Conservation (phyloP, 164 flowering plant species). For the Akebia trifoliata region DNA sequence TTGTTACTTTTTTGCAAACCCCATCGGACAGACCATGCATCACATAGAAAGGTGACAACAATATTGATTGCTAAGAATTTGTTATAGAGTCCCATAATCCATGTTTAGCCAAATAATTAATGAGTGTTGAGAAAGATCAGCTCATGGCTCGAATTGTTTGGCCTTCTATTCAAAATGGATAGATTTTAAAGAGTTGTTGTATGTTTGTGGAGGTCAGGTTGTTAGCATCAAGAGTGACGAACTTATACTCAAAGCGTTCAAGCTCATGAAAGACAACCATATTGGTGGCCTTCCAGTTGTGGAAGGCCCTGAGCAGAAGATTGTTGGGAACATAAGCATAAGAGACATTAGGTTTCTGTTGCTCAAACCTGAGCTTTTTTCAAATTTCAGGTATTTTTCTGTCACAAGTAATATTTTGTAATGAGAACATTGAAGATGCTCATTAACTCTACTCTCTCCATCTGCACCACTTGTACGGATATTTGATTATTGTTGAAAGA, state of each 20-base stretch:
- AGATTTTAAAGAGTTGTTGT: neutral
- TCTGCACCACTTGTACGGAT: neutral
- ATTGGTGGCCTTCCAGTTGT: conserved; percentile 91
- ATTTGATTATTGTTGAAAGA: neutral
- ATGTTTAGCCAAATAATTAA: too few species aligned
- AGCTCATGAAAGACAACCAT: conserved; percentile 70
- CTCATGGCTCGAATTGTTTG: neutral
- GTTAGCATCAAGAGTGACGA: conserved; percentile 50
- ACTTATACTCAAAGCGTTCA: conserved; percentile 82
- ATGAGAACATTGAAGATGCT: too few species aligned
- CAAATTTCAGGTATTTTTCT: conserved; percentile 62
- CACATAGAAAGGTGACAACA: too few species aligned
- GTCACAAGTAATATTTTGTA: neutral
- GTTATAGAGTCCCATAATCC: too few species aligned
- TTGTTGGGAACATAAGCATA: conserved; percentile 77
- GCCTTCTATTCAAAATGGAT: neutral
- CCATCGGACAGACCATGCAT: too few species aligned
- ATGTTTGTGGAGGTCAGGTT: conserved; percentile 38
- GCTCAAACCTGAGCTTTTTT: conserved; percentile 74
- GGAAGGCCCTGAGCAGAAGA: conserved; percentile 52
- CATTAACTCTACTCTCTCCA: neutral
- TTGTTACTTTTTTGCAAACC: too few species aligned
- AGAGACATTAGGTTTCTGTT: conserved; percentile 75
- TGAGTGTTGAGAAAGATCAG: neutral
- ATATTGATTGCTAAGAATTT: too few species aligned